These are phyloP conservation scores for Eruca vesicaria DNA, from an alignment of 441 rosid genomes.

Conservation along the genomic window DNA sequence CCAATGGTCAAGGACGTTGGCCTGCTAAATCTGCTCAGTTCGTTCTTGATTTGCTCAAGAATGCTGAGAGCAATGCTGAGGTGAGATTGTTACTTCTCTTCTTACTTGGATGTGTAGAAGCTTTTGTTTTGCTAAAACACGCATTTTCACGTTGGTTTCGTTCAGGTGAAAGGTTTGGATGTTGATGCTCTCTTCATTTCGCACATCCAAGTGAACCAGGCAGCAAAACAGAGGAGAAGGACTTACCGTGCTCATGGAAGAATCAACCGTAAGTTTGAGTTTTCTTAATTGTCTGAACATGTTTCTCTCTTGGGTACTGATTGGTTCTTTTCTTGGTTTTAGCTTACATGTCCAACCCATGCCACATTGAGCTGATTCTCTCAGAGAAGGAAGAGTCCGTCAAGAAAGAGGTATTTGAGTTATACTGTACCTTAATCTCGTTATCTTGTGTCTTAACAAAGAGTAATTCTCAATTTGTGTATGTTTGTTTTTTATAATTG, in stretches of 20 bases:
- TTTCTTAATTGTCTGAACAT: background rate
- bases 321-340: conserved; percentile 1
- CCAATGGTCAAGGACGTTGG: conserved; percentile 95
- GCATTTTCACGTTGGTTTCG: background rate
- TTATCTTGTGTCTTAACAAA: background rate
- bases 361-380: conserved; percentile 81
- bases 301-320: background rate
- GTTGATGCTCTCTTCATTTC: conserved; percentile 75
- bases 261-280: conserved; percentile 67
- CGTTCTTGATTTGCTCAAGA: conserved; percentile 78
- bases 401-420: conserved; percentile 65
- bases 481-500: background rate
- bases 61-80: conserved; percentile 93
- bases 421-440: background rate
- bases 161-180: conserved; percentile 88
- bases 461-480: background rate
- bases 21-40: conserved; percentile 80
- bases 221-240: conserved; percentile 85
- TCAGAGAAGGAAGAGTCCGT: conserved; percentile 94
- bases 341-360: conserved; percentile 95
- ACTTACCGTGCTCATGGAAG: conserved; percentile 95
- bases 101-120: background rate
- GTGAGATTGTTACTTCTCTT: conserved; percentile 22
- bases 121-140: background rate
- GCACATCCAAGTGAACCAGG: conserved; percentile 95